Evolutionary conservation across 305 asterid species (phyloP).

Genomic region (Nicotiana rustica): DNA sequence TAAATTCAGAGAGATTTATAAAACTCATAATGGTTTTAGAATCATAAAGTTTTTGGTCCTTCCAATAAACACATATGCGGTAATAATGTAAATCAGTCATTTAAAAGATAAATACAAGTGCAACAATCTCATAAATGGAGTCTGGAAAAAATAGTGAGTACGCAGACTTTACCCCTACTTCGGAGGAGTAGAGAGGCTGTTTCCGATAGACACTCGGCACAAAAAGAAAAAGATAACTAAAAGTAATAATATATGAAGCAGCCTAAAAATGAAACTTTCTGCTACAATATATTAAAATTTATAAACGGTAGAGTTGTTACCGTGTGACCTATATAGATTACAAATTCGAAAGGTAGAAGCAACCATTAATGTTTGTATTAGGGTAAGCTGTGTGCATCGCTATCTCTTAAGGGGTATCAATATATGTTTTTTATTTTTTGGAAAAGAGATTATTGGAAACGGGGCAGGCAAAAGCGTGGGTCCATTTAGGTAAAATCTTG

Average conservation of each 20-base stretch:
- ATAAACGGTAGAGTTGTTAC: no score
- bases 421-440: no score
- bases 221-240: neutral
- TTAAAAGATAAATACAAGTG: neutral
- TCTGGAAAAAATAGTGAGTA: no score
- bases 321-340: no score
- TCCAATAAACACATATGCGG: constrained; percentile 45
- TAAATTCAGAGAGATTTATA: constrained; percentile 61
- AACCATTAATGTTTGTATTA: no score
- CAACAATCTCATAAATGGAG: no score
- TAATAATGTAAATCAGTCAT: neutral
- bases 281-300: neutral
- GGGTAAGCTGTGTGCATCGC: no score
- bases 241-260: neutral
- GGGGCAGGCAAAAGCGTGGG: constrained; percentile 56
- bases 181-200: no score
- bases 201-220: no score
- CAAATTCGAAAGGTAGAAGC: no score
- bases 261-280: neutral
- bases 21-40: constrained; percentile 59
- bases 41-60: constrained; percentile 54
- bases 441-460: constrained; percentile 30
- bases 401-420: no score
- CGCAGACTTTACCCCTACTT: no score
- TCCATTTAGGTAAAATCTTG: constrained; percentile 57